A percentile compares a stretch with the other conserved stretches of the same genome.
Evolutionary conservation across 2,329 filamentous ascomycete genomes (phyloP).

Genomic region (Epichloe aotearoae): DNA sequence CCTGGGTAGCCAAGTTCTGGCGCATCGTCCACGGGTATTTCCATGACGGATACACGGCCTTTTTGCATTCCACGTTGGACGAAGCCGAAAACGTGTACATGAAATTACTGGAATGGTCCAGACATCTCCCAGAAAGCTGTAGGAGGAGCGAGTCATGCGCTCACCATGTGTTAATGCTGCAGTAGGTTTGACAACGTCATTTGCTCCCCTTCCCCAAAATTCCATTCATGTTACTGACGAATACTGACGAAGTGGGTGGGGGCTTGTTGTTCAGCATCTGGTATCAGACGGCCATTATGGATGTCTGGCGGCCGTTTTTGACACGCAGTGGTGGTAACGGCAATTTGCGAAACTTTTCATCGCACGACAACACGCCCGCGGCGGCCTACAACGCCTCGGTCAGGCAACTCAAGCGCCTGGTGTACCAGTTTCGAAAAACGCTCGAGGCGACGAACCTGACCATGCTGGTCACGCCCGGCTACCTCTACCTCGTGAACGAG

Average conservation of each 20-base stretch:
- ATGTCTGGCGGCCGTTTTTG: neutral
- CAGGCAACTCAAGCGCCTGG: neutral
- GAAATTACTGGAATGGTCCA: neutral
- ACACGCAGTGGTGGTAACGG: neutral
- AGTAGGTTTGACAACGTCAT: neutral
- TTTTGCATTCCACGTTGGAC: neutral
- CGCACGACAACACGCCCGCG: neutral
- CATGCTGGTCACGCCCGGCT: neutral
- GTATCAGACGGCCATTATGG: neutral
- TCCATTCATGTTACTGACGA: neutral
- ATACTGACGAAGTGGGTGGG: neutral
- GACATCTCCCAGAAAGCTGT: neutral
- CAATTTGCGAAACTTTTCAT: neutral
- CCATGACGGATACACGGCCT: neutral
- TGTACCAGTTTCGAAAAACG: neutral
- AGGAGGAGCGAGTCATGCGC: neutral
- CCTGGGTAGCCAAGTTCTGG: neutral
- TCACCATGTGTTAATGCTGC: neutral
- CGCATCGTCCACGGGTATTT: neutral
- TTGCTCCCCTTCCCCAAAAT: neutral
- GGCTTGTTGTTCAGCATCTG: neutral
- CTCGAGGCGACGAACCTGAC: neutral
- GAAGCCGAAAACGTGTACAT: neutral
- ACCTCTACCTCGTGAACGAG: neutral
- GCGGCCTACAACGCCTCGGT: neutral